Evolutionary conservation across 192 early-diverging fungal genomes (phyloP), one percentile per base, ranked within the genome.

Genomic region (Geosiphon pyriformis): DNA sequence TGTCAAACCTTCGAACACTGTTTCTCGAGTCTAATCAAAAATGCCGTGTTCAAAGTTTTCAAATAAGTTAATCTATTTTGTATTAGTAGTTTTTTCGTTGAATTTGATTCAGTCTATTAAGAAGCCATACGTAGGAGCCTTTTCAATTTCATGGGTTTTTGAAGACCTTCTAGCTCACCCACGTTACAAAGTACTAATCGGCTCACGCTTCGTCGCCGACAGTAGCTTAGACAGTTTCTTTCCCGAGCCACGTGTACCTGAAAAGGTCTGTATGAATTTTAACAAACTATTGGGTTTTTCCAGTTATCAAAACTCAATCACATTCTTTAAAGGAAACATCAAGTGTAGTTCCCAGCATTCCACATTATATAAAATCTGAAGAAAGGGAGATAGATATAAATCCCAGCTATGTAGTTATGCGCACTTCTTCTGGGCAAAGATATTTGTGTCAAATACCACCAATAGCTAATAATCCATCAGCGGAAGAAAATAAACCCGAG

Each of bases 401-500:
- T 25, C 31, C 62, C 6, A 73, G 70, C 4, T 67, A 55, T 31
- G 32, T 80, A 1, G 56, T 80, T 8, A 79, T 84, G 78, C 76
- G 60, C 3, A 63, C 65, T 18, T 42, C 76, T 4, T 67, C 65
- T 4, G 76, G 81, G 2, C 76, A 80, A 29, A 74, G 67, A 29
- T 83, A 80, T 59, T 33, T 81, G 20, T 89, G 87, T 49, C 72
- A 73, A 32, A 80, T 87, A 49, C 85, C 87, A 1, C 69, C 69
- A 6, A 62, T 85, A 26, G 70, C 33, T 17, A 54, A 71, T 51
- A 62, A 57, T 12, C 62, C 72, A 20, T 30, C 42, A 23, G 11
- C 46, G 32, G 59, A 64, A 1, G 48, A 55, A 34, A 65, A 72
- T 51, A 72, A 61, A 8, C 54, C 63, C 11, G 60, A 73, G 47